These are phyloP conservation scores for Talaromyces borbonicus DNA, from an alignment of 495 filamentous ascomycete species.

Conservation along the genomic window DNA sequence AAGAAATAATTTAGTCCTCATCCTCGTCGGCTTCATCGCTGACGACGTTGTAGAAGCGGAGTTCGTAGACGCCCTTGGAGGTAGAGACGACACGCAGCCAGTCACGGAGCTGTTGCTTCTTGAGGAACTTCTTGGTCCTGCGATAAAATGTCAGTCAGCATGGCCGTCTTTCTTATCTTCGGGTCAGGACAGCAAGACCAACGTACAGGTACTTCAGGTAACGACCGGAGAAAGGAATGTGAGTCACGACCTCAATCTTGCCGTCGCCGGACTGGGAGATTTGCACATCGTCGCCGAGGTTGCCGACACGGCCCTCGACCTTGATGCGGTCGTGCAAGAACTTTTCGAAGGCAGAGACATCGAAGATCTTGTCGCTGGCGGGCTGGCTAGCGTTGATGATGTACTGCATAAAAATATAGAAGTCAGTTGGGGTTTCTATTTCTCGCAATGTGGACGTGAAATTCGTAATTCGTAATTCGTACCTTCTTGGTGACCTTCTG, in stretches of 20 bases:
- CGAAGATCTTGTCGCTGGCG: constrained; percentile 99
- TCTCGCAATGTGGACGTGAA: too few relatives aligned
- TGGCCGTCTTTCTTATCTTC: neutral
- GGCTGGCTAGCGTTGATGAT: constrained; percentile 98
- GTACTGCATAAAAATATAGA: constrained; percentile 16
- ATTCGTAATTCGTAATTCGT: too few relatives aligned
- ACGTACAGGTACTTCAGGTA: constrained; percentile 99
- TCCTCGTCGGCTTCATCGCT: constrained; percentile 95
- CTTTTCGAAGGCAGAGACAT: constrained; percentile 97
- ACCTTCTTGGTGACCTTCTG: constrained; percentile 65
- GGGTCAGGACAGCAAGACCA: too few relatives aligned
- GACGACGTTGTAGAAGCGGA: constrained; percentile 99
- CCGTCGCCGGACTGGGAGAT: constrained; percentile 88
- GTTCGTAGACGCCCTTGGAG: constrained; percentile 93
- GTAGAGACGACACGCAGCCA: constrained; percentile 98
- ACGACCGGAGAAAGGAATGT: constrained; percentile 94
- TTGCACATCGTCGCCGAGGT: constrained; percentile 87
- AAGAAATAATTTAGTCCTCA: constrained; percentile 65
- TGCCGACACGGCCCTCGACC: constrained; percentile 94
- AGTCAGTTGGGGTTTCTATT: too few relatives aligned
- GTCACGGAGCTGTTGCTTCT: constrained; percentile 99
- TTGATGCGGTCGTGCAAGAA: constrained; percentile 99
- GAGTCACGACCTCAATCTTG: constrained; percentile 94
- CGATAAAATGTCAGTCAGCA: constrained; percentile 9
- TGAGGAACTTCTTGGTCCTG: constrained; percentile 99